These are phyloP conservation scores for Bruguiera hainesii DNA, from an alignment of 441 rosid species.

Conservation along the genomic window DNA sequence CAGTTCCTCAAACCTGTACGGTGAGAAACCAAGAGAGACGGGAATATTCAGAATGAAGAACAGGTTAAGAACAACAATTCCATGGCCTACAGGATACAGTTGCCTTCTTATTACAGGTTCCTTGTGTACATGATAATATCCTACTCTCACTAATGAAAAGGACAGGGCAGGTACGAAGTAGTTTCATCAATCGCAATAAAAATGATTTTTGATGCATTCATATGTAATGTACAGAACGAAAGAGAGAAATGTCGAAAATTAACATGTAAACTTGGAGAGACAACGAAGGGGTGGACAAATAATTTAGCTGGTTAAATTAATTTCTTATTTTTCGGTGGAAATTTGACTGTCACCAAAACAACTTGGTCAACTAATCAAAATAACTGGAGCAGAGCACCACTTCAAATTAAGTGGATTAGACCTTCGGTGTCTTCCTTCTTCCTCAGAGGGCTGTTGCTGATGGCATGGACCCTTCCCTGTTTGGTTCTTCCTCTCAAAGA, in stretches of 20 bases:
- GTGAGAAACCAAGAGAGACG: too few species aligned
- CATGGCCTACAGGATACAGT: too few species aligned
- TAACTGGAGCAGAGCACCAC: not conserved
- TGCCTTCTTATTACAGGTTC: too few species aligned
- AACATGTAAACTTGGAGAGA: not conserved
- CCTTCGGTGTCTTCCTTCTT: conserved; percentile 10
- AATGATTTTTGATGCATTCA: not conserved
- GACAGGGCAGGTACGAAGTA: too few species aligned
- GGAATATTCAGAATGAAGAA: too few species aligned
- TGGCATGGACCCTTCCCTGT: not conserved
- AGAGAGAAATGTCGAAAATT: not conserved
- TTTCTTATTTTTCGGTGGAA: conserved; percentile 23
- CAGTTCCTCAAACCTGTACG: too few species aligned
- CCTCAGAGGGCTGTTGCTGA: conserved; percentile 20
- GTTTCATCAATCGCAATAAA: too few species aligned
- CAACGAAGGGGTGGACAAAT: conserved; percentile 10
- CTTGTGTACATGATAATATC: too few species aligned
- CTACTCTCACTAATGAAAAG: not conserved
- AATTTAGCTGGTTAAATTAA: conserved; percentile 18
- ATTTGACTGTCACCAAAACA: conserved; percentile 23
- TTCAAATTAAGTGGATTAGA: not conserved
- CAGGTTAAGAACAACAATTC: too few species aligned
- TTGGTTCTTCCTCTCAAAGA: not conserved
- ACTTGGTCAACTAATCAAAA: conserved; percentile 13
- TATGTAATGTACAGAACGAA: not conserved